A percentile compares a stretch with the other conserved stretches of the same genome.
Evolutionary conservation across 2,329 filamentous ascomycete species (phyloP).

Genomic region (Paramyrothecium sp.): DNA sequence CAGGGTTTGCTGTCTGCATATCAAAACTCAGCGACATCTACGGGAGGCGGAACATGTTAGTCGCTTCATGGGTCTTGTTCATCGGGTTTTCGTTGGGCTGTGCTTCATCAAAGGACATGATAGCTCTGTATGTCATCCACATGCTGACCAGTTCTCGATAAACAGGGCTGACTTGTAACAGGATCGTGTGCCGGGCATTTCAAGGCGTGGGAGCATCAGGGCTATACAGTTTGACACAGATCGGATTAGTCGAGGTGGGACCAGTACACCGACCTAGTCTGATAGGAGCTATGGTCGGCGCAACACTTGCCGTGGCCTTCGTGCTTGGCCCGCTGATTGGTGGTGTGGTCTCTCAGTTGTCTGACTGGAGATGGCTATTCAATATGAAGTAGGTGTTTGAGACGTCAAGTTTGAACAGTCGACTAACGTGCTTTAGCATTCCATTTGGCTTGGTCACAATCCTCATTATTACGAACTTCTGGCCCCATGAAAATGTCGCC

Average conservation of each 20-base stretch:
- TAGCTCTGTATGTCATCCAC: slow-evolving; percentile 41
- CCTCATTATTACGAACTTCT: slow-evolving; percentile 44
- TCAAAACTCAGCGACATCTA: slow-evolving; percentile 61
- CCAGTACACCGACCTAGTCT: slow-evolving; percentile 50
- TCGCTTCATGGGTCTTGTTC: slow-evolving; percentile 53
- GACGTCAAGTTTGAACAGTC: neutral
- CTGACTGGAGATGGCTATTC: slow-evolving; percentile 60
- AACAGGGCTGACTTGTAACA: slow-evolving; percentile 24
- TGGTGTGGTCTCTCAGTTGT: slow-evolving; percentile 51
- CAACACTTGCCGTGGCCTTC: slow-evolving; percentile 56
- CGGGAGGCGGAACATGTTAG: slow-evolving; percentile 49
- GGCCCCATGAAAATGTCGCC: slow-evolving; percentile 36
- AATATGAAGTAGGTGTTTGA: slow-evolving; percentile 53
- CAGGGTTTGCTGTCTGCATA: slow-evolving; percentile 56
- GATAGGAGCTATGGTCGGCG: slow-evolving; percentile 53
- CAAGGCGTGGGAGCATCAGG: slow-evolving; percentile 62
- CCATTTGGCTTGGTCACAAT: slow-evolving; percentile 47
- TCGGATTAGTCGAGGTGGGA: slow-evolving; percentile 55
- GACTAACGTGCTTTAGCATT: slow-evolving; percentile 34
- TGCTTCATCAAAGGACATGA: slow-evolving; percentile 48
- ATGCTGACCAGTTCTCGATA: neutral
- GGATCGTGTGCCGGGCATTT: slow-evolving; percentile 57
- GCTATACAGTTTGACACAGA: slow-evolving; percentile 59
- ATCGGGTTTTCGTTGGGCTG: slow-evolving; percentile 55
- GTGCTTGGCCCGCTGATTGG: slow-evolving; percentile 59